Base-by-base conservation (phyloP, 352 stramenopile genomes). In the Globisporangium abappressorium region DNA sequence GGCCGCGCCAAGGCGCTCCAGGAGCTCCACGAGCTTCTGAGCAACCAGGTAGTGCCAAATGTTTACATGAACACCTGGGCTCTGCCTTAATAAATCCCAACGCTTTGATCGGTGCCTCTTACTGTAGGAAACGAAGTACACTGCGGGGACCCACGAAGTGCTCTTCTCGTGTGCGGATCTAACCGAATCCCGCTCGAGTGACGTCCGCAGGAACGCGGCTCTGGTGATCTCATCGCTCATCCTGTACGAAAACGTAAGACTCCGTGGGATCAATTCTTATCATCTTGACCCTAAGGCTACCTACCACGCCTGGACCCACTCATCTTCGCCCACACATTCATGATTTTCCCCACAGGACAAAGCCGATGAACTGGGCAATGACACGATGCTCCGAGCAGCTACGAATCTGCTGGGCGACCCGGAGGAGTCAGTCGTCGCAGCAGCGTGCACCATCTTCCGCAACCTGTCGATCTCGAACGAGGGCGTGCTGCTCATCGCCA, bases 391-490 rank as follows among this genome's bases (percentile, higher is more conserved):
- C 7, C 63, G 67, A n/a, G 76, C 80, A 4, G 81, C 78, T 7
- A 80, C 71, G 11, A 65, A 61, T 22, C 59, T 91, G 38, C 70
- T 90, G 8, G 57, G 66, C 5, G 83, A 90, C 33, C 26, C 66
- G 0, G 80, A 88, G 20, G 75, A 90, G 57, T 30, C 62, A 0
- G 83, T 84, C 0, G 72, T 88, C n/a, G 59, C 78, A 33, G 80
- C 78, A 24, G 80, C 70, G 0, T 85, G 75, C 64, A 71, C 64
- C 2, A 79, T 92, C 58, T 82, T 92, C 46, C 74, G 73, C 12
- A 90, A 92, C 70, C 61, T 88, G 38, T 79, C 77, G 0, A 64
- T 89, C 62, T 89, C 80, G 8, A 85, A 83, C 64, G 79, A 92
- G 70, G 84, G 81, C 22, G 73, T 72, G 6, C 55, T 82, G 9